A percentile compares a stretch with the other conserved stretches of the same genome.
Conservation (phyloP, 257 asterid species). For the Gardenia jasminoides region DNA sequence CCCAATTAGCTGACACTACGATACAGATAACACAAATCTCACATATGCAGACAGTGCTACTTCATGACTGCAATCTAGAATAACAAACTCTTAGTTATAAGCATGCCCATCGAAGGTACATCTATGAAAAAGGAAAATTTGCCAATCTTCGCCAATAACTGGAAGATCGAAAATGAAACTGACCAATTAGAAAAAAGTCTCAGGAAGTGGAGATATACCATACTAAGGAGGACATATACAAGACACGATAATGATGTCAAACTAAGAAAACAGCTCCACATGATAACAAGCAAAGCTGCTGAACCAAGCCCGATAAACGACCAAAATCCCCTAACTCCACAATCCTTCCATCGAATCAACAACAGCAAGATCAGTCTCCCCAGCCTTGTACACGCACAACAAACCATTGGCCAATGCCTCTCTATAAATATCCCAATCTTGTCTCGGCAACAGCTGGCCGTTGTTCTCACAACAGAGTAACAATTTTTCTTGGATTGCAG, state of each 20-base stretch:
- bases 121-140: background rate
- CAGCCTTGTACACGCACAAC: conserved; percentile 68
- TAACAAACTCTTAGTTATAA: background rate
- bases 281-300: conserved; percentile 81
- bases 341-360: conserved; percentile 75
- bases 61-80: background rate
- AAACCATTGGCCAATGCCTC: conserved; percentile 93
- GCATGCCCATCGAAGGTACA: background rate
- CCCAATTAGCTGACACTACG: background rate
- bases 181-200: background rate
- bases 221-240: conserved; percentile 85
- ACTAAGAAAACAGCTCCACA: conserved; percentile 99
- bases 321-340: conserved; percentile 55
- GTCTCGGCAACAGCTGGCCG: conserved; percentile 61
- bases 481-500: conserved; percentile 70
- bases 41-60: background rate
- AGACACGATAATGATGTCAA: conserved; percentile 92
- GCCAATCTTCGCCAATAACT: background rate
- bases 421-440: conserved; percentile 68
- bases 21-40: background rate
- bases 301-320: conserved; percentile 84
- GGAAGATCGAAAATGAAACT: background rate
- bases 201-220: conserved; percentile 57
- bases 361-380: conserved; percentile 54
- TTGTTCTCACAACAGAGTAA: conserved; percentile 60